Evolutionary conservation across 192 early-diverging fungal genomes (phyloP), one percentile per base, ranked within the genome.

Genomic region (Coemansia sp.): DNA sequence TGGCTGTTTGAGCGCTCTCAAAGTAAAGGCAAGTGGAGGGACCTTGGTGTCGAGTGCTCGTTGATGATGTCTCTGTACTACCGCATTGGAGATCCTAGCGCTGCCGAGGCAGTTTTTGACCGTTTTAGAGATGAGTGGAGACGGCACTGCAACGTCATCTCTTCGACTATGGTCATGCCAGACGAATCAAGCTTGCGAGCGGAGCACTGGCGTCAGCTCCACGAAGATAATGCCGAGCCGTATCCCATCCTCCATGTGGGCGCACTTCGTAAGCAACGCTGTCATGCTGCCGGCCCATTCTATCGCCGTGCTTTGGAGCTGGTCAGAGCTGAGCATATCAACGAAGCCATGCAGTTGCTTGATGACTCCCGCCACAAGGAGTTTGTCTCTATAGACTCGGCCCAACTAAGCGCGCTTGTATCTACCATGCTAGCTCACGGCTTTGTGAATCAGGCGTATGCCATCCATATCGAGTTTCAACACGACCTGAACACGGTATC

Each of bases 11-110:
- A 7, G 21, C 18, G 48, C 37, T 33, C 39, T 10, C 51, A 16
- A 13, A 14, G 28, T 31, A 53, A 13, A 16, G 26, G 16, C 26
- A 14, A 31, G 5, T 53, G 51, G 51, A 61, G 60, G 38, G 20
- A 77, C 51, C 8, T 60, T n/a, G 75, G 75, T 13, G n/a, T 51
- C 1, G 37, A 57, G 6, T 34, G 43, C 31, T 66, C 63, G 9
- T 21, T 59, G 34, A 66, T 69, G 70, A 77, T 77, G 66, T 51
- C 66, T 20, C 68, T 77, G 75, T 68, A 72, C 62, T 77, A 77
- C 34, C 75, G 70, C 5, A 3, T 33, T 0, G 62, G 60, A 20
- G 59, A 71, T 3, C 9, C 28, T 9, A 20, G n/a, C 28, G 58
- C 26, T 5, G 75, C 75, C 13, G 63, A 69, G 1, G 40, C 62